Percentiles rank a stretch among this genome's conserved stretches.
Conservation (phyloP, 768 basidiomycete genomes). For the Kwoniella sp. region DNA sequence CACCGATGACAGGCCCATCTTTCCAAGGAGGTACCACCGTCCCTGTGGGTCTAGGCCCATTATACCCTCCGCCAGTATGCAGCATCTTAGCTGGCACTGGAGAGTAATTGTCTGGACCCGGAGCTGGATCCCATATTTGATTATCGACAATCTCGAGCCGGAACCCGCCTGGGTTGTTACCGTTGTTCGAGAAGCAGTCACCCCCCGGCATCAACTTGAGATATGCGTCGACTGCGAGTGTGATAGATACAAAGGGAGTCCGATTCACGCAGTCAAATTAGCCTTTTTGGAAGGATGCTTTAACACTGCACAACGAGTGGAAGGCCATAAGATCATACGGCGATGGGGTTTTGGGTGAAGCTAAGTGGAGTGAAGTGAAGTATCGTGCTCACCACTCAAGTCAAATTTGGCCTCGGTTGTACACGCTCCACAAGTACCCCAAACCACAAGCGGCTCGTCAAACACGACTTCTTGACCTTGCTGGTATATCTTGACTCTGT, state of each 20-base stretch:
- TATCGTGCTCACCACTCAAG: background rate
- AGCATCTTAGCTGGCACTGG: slow-evolving; percentile 3
- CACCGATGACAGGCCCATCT: background rate
- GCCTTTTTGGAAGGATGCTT: too few species aligned
- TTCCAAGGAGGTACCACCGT: slow-evolving; percentile 9
- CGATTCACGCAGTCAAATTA: too few species aligned
- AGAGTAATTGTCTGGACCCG: slow-evolving; percentile 3
- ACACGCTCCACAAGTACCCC: slow-evolving; percentile 4
- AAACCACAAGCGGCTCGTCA: slow-evolving; percentile 4
- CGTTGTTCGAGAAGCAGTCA: slow-evolving; percentile 1
- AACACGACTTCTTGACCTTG: slow-evolving; percentile 2
- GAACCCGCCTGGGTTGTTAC: background rate
- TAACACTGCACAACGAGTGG: too few species aligned
- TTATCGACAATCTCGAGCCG: slow-evolving; percentile 3
- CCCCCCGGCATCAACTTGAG: slow-evolving; percentile 5
- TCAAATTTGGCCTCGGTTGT: background rate
- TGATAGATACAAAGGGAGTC: too few species aligned
- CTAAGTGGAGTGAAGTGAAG: too few species aligned
- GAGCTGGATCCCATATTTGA: slow-evolving; percentile 10
- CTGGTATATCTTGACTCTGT: slow-evolving; percentile 1
- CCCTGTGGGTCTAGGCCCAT: background rate
- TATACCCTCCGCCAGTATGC: slow-evolving; percentile 2
- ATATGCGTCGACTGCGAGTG: slow-evolving; percentile 5
- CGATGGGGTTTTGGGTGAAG: too few species aligned
- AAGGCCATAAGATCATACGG: too few species aligned